Base-by-base conservation (phyloP, 108 stramenopile species). In the Asterionellopsis glacialis region DNA sequence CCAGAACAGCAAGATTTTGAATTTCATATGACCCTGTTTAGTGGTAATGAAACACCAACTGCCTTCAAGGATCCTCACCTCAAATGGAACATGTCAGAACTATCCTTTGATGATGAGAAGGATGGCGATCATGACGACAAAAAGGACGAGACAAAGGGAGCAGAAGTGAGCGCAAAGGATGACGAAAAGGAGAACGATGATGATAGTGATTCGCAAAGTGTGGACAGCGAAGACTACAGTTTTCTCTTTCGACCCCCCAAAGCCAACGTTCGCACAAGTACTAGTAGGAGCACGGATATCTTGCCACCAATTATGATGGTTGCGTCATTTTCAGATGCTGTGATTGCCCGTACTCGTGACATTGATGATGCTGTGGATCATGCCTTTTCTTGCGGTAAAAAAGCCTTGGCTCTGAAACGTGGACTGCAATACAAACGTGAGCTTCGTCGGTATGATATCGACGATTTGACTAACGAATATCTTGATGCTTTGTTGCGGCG, bases 191-290 rank as follows among this genome's bases (percentile, higher is more conserved):
- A 66, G 33, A 69, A 69, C 7, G 68, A 65, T n/a, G 66, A 57
- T 11, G 19, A 67, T 40, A 68, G 61, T 9, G 53, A 10, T 40
- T 15, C 70, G 23, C 64, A 73, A 12, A 75, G 79, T 38, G 68
- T 75, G 9, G 76, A 84, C 27, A 92, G 90, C 59, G 90, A 92
- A 59, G 80, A 87, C 55, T 92, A 92, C 55, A 74, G 69, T 0
- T 88, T 85, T 69, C 65, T 83, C 13, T 52, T 76, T 7, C 76
- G 73, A 45, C 70, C 80, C 1, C 65, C 57, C 57, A 28, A 65
- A 69, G 39, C 51, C 74, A 22, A 66, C 61, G 15, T 59, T 41
- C 25, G 64, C 65, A 21, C 65, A 56, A 59, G 42, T 55, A 9
- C 63, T 53, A 22, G 26, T 23, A 25, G 23, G 24, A 27, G 21